Evolutionary conservation across 2,329 filamentous ascomycete species (phyloP), one percentile per base, ranked within the genome.

Genomic region (Setomelanomma holmii): DNA sequence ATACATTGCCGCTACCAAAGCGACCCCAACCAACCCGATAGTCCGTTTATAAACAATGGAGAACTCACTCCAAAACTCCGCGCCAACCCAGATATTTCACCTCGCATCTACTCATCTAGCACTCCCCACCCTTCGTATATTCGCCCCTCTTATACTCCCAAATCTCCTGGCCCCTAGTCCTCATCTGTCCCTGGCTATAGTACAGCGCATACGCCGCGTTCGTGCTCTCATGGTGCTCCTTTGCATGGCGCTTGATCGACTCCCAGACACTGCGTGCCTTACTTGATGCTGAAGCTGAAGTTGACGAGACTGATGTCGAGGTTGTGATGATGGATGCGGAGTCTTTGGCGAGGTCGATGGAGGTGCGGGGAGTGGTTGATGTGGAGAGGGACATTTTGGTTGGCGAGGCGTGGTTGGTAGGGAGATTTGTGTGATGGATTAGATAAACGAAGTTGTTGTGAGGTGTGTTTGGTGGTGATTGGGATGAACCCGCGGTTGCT

Each of bases 191-290:
- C 10, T 53, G 54, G 4, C 67, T 63, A 24, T 71, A 68, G 43
- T 66, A 62, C 16, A 45, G 33, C 8, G 44, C 58, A 49, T 60
- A 68, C 14, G 56, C 61, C 1, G 55, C 59, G 22, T 64, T 66
- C 17, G 65, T 41, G 22, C 51, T 52, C n/a, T 57, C 40, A 33
- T 67, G 65, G 30, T 71, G 67, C 40, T 67, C 58, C 16, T 45
- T 58, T 1, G 52, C 54, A 24, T 59, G 58, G 8, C 49, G 38
- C 48, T 66, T 66, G 40, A 70, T 42, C 5, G 53, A 45, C 4
- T 42, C 38, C 61, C 61, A 67, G 2, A 62, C 12, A 21, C 42
- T 35, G 12, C 21, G 23, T 14, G 45, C 45, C 49, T 52, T 56
- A 45, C 49, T 45, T 2, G 45, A 16, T 11, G 45, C 33, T 16